Percentiles rank a stretch among this genome's conserved stretches.
Evolutionary conservation across 2,329 filamentous ascomycete species (phyloP).

Genomic region (Hansfordia pulvinata): DNA sequence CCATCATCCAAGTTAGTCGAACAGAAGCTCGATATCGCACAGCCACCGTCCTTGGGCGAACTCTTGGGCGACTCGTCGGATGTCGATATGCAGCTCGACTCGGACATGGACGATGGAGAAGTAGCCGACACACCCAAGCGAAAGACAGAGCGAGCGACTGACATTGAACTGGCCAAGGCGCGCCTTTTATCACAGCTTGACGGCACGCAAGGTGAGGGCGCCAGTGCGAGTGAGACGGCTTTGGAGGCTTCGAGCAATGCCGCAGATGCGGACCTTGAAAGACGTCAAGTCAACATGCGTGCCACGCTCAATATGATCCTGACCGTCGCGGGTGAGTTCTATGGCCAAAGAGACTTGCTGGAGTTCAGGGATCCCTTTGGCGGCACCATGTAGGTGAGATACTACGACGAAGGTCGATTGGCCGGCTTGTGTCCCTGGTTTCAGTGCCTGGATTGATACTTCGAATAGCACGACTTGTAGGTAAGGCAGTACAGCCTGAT

Average conservation of each 20-base stretch:
- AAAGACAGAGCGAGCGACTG: slow-evolving; percentile 15
- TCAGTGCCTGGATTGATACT: too few relatives aligned
- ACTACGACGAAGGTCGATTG: too few relatives aligned
- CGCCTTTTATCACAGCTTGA: slow-evolving; percentile 32
- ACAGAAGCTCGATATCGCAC: too few relatives aligned
- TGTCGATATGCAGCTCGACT: slow-evolving; percentile 16
- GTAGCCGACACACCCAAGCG: slow-evolving; percentile 16
- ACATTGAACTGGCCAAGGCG: slow-evolving; percentile 33
- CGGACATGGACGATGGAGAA: slow-evolving; percentile 23
- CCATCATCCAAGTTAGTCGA: too few relatives aligned
- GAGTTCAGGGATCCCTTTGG: slow-evolving; percentile 55
- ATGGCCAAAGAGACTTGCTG: slow-evolving; percentile 77
- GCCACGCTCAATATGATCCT: slow-evolving; percentile 88
- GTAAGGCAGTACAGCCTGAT: too few relatives aligned
- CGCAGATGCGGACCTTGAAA: slow-evolving; percentile 14
- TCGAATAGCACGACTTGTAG: too few relatives aligned
- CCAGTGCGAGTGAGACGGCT: neutral
- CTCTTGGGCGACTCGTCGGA: too few relatives aligned
- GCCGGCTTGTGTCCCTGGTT: too few relatives aligned
- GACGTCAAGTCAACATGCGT: slow-evolving; percentile 33
- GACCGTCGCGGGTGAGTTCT: slow-evolving; percentile 75
- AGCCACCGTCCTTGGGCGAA: too few relatives aligned
- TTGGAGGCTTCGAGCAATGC: too few relatives aligned
- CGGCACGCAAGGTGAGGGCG: slow-evolving; percentile 5
- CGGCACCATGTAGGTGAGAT: too few relatives aligned